Conservation (phyloP, 2,329 filamentous ascomycete genomes). For the Botrytis galanthina region DNA sequence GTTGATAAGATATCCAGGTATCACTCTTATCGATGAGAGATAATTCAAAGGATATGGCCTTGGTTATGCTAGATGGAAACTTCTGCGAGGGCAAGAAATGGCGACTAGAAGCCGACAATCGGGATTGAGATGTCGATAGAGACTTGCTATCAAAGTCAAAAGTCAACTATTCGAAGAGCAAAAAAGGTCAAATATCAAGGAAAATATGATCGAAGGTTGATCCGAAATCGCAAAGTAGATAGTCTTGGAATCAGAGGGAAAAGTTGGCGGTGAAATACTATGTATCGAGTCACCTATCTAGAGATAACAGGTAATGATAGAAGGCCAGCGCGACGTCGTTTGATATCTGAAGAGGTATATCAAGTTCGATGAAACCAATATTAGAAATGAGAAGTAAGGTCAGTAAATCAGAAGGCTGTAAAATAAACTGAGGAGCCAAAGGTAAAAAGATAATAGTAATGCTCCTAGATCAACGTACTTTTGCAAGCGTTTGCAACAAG, state of each 20-base stretch:
- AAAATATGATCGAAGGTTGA: neutral
- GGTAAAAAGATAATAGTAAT: neutral
- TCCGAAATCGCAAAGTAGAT: neutral
- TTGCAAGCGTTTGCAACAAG: neutral
- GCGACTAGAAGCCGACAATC: neutral
- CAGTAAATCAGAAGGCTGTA: neutral
- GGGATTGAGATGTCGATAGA: neutral
- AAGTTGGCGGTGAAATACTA: neutral
- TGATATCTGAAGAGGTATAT: neutral
- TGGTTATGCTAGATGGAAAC: neutral
- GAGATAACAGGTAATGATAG: neutral
- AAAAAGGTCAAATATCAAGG: neutral
- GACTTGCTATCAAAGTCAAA: neutral
- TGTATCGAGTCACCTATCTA: neutral
- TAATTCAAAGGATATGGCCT: neutral
- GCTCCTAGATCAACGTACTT: too few relatives aligned
- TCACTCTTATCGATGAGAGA: neutral
- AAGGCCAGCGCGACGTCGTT: neutral
- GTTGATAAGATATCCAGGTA: neutral
- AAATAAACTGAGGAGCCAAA: neutral
- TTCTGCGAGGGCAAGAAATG: neutral
- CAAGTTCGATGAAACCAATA: neutral
- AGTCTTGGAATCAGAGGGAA: neutral
- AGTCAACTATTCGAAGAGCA: neutral
- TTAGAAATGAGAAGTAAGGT: neutral